Conservation (phyloP, 2,329 filamentous ascomycete genomes). For the Polychaeton citri region DNA sequence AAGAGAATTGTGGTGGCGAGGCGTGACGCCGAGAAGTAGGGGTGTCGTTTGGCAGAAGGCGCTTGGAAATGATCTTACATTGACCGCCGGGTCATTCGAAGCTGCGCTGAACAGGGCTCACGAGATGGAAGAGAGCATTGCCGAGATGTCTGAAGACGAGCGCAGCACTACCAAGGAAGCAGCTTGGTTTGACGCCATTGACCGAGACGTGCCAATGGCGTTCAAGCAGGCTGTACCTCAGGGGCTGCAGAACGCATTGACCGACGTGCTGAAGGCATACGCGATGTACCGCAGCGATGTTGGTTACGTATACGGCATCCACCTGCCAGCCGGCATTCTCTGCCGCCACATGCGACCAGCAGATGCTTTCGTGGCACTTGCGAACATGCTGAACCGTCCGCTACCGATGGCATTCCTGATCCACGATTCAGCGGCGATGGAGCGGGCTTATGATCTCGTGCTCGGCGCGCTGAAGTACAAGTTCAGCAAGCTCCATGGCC, state of each 20-base stretch:
- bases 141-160: conserved; percentile 30
- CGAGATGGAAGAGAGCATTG: conserved; percentile 45
- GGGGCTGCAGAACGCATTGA: conserved; percentile 53
- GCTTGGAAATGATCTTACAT: conserved; percentile 59
- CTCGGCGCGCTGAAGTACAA: conserved; percentile 54
- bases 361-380: conserved; percentile 56
- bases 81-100: conserved; percentile 53
- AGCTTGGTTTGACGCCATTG: conserved; percentile 51
- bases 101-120: conserved; percentile 57
- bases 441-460: conserved; percentile 55
- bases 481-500: conserved; percentile 48
- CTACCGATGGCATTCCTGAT: conserved; percentile 64
- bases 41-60: conserved; percentile 57
- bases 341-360: conserved; percentile 56
- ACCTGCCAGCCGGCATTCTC: conserved; percentile 59
- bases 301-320: conserved; percentile 61
- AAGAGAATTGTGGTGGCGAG: conserved; percentile 71
- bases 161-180: conserved; percentile 38
- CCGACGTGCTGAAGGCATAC: conserved; percentile 66
- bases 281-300: conserved; percentile 72
- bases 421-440: conserved; percentile 53
- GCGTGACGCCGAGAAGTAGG: conserved; percentile 57
- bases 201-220: conserved; percentile 44
- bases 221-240: conserved; percentile 47
- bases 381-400: conserved; percentile 65